Conservation (phyloP, 768 basidiomycete species). For the Lactarius deliciosus region DNA sequence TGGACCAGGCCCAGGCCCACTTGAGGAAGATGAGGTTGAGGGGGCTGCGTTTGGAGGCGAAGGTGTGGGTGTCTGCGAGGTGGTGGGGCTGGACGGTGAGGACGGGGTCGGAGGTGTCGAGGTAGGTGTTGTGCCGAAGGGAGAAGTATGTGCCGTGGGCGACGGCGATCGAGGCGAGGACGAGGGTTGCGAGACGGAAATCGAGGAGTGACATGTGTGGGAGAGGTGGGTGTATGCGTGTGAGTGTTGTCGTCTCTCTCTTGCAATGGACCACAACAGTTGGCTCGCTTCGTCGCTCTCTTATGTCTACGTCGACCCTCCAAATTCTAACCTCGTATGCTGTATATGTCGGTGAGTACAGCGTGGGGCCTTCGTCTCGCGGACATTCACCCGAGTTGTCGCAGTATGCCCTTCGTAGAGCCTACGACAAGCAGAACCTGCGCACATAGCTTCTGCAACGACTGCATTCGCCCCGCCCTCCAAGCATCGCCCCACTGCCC, state of each 20-base stretch:
- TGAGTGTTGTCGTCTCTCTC: not conserved
- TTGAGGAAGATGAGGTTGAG: constrained; percentile 91
- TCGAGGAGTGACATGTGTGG: constrained; percentile 1
- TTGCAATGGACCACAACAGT: constrained; percentile 21
- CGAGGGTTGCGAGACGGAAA: constrained; percentile 36
- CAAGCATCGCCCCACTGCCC: constrained; percentile 72
- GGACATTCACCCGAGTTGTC: not conserved
- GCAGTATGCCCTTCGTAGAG: constrained; percentile 68
- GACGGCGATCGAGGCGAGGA: constrained; percentile 47
- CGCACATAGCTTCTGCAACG: constrained; percentile 83
- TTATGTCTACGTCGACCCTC: constrained; percentile 22
- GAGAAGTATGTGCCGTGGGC: constrained; percentile 66
- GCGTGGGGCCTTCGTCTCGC: fast-evolving
- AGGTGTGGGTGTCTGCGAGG: constrained; percentile 61
- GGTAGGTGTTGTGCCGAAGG: constrained; percentile 60
- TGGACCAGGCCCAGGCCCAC: constrained; percentile 88
- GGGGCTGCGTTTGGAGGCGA: constrained; percentile 76
- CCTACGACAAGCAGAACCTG: constrained; percentile 76
- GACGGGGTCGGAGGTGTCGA: constrained; percentile 82
- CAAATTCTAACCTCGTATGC: constrained; percentile 28
- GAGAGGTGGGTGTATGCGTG: not conserved
- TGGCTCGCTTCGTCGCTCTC: constrained; percentile 18
- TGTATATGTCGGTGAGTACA: constrained; percentile 29
- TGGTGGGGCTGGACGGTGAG: constrained; percentile 69
- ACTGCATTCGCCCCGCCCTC: constrained; percentile 74